Conservation (phyloP, 306 rosid genomes). For the Senna siamea region DNA sequence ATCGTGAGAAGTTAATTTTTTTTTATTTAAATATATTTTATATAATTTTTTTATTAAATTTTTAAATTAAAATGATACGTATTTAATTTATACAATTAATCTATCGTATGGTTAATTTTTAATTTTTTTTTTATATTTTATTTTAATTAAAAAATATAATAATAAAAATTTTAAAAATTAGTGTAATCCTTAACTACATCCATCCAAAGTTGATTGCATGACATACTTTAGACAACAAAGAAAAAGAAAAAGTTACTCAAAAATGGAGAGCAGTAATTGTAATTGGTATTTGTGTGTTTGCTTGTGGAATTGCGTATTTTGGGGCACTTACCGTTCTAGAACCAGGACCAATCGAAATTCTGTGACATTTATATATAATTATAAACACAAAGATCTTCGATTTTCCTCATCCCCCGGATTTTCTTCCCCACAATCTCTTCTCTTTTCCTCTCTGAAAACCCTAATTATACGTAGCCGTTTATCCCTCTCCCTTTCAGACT, state of each 20-base stretch:
- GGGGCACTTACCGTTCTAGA: slow-evolving; percentile 46
- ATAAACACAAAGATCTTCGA: slow-evolving; percentile 34
- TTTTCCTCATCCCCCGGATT: slow-evolving; percentile 49
- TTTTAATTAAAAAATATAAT: too few relatives aligned
- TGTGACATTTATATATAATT: slow-evolving; percentile 23
- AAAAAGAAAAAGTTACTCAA: slow-evolving; percentile 19
- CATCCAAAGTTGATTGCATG: too few relatives aligned
- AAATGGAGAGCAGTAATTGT: slow-evolving; percentile 35
- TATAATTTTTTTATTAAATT: too few relatives aligned
- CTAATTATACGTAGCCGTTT: slow-evolving; percentile 59
- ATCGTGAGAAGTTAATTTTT: too few relatives aligned
- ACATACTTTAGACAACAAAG: slow-evolving; percentile 13
- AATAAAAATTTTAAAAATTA: too few relatives aligned
- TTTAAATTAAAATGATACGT: too few relatives aligned
- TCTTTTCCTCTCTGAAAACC: slow-evolving; percentile 53
- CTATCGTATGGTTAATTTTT: too few relatives aligned
- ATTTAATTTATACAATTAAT: too few relatives aligned
- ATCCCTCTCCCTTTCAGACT: slow-evolving; percentile 31
- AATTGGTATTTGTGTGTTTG: not conserved
- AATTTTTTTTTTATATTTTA: too few relatives aligned
- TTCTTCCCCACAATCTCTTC: slow-evolving; percentile 43
- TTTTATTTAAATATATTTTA: too few relatives aligned
- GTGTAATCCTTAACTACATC: too few relatives aligned
- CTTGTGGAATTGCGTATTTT: slow-evolving; percentile 43
- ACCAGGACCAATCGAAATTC: slow-evolving; percentile 50